Base-by-base conservation (phyloP, 2,329 filamentous ascomycete species). In the Arachnomyces sp. region DNA sequence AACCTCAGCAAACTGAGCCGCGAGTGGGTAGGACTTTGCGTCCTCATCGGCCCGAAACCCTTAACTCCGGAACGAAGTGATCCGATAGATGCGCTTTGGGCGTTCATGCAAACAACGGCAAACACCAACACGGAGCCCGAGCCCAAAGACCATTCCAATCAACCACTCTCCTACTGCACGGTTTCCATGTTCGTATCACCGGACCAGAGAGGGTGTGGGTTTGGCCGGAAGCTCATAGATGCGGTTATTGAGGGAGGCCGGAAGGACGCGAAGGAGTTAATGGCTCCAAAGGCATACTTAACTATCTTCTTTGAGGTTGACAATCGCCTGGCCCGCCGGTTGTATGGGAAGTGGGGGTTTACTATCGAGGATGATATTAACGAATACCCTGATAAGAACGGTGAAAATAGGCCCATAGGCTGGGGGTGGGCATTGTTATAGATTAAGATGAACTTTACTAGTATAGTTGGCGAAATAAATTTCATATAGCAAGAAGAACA, bases 1-100 rank as follows among this genome's bases (percentile, higher is more conserved):
- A 33, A 15, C 33, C 32, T 40, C 9, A 28, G 49, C 8, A 39
- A 45, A 8, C 17, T 30, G 25, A 8, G 31, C 8, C 45, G 49
- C 36, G 46, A 57, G 37, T 60, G 56, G 58, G 34, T 56, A n/a
- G 58, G 57, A 12, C 52, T 54, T 39, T 44, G 54, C 30, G 55
- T 57, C 5, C 37, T 59, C 2, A n/a, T 56, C 2, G 52, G 52
- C 2, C 55, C 55, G 8, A 47, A 45, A 13, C 34, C 37, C 14
- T 39, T 50, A 11, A 29, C 40, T 18, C 6, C 39, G 7, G 42
- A 40, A 32, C 41, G 31, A 25, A 25, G 20, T 25, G 20, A 25
- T 25, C 20, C 20, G 9, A 9, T 5, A 25, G 20, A 5, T 25
- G 20, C 20, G 5, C 20, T 25, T 9, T 25, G 20, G 20, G 9